Evolutionary conservation across 129 eudicot species (phyloP).

Genomic region (sunflower (Helianthus annuus)): DNA sequence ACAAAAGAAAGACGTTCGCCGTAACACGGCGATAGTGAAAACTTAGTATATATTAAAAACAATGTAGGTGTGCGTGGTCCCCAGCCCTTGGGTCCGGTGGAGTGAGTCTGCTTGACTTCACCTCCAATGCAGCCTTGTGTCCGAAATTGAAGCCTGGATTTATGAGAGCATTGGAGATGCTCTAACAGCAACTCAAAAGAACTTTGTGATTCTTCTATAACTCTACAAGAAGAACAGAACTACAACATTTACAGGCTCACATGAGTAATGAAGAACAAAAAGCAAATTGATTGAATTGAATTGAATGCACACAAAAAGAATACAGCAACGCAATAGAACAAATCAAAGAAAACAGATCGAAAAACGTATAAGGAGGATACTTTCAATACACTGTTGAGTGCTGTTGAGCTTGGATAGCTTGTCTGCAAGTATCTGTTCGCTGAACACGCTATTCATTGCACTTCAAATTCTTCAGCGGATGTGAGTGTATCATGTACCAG

Average conservation of each 20-base stretch:
- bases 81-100: too few species aligned
- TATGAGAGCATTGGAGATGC: too few species aligned
- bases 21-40: too few species aligned
- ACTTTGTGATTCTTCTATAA: background rate
- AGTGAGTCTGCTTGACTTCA: too few species aligned
- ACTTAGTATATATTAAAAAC: too few species aligned
- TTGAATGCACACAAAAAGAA: background rate
- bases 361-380: slow-evolving; percentile 55
- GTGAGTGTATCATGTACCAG: slow-evolving; percentile 13
- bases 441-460: slow-evolving; percentile 90
- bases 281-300: slow-evolving; percentile 7
- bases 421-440: slow-evolving; percentile 76
- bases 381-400: slow-evolving; percentile 94
- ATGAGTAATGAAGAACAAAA: too few species aligned
- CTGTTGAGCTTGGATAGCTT: slow-evolving; percentile 90
- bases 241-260: too few species aligned
- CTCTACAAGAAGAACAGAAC: too few species aligned
- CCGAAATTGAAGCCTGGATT: too few species aligned
- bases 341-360: background rate
- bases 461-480: background rate
- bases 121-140: too few species aligned
- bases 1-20: too few species aligned
- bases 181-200: background rate
- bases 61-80: too few species aligned
- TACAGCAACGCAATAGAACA: background rate